Evolutionary conservation across 2,329 filamentous ascomycete species (phyloP).

Genomic region (Escovopsis sp.): DNA sequence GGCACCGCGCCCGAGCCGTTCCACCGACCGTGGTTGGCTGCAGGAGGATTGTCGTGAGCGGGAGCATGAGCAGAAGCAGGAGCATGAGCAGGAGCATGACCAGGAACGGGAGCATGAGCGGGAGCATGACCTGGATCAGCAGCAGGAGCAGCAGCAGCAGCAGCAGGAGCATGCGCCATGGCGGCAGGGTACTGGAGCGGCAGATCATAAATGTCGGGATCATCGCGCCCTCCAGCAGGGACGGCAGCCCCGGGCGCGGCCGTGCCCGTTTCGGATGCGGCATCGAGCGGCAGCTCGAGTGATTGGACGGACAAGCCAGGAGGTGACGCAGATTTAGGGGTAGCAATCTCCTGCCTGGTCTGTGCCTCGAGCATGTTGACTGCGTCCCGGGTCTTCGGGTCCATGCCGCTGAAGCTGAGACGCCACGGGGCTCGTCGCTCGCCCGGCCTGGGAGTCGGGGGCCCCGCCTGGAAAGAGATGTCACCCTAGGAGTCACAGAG

Average conservation of each 20-base stretch:
- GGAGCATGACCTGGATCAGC: too few relatives aligned
- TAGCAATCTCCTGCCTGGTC: slow-evolving; percentile 9
- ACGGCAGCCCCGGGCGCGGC: slow-evolving; percentile 3
- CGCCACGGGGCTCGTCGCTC: slow-evolving; percentile 31
- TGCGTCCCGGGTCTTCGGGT: slow-evolving; percentile 17
- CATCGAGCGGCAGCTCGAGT: slow-evolving; percentile 5
- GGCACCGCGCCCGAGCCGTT: too few relatives aligned
- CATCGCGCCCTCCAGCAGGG: slow-evolving; percentile 1
- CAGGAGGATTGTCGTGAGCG: too few relatives aligned
- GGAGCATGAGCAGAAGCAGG: too few relatives aligned
- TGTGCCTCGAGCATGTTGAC: slow-evolving; percentile 8
- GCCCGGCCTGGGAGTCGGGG: slow-evolving; percentile 20
- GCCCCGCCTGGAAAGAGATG: slow-evolving; percentile 17
- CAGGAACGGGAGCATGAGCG: too few relatives aligned
- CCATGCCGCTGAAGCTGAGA: slow-evolving; percentile 14
- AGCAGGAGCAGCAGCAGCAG: too few relatives aligned
- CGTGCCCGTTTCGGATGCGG: slow-evolving; percentile 2
- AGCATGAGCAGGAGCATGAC: too few relatives aligned
- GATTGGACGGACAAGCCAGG: slow-evolving; percentile 5
- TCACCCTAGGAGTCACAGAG: slow-evolving; percentile 18
- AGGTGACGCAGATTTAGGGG: slow-evolving; percentile 3
- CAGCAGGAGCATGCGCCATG: too few relatives aligned
- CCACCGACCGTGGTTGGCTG: too few relatives aligned
- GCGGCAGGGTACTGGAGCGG: background rate
- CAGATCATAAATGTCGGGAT: background rate